Base-by-base conservation (phyloP, 345 rosid genomes). In the Eutrema yunnanense region DNA sequence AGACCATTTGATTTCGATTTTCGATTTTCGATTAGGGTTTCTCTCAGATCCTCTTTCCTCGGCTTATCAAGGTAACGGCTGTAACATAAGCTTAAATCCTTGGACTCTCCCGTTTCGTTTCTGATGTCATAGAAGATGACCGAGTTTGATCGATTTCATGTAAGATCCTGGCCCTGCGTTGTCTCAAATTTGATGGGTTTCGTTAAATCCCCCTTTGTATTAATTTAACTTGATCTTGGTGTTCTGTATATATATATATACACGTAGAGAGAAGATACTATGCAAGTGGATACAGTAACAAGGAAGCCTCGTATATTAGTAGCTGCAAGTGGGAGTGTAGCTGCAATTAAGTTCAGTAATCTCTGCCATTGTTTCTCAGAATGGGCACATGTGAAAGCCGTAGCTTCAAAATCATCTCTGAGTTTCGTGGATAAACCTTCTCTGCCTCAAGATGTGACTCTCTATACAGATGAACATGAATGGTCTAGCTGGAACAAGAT, bases 291-390 rank as follows among this genome's bases (percentile, higher is more conserved):
- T 40, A 53, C 44, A 19, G 48, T 50, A 63, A 59, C 73, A 1
- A 83, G 85, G 76, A 89, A 74, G 67, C 87, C 87, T 0, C 84
- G 86, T 56, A 73, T 91, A 14, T 79, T 89, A 61, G 81, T 91
- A 3, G 97, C 90, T 43, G 97, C 97, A 27, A 85, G 88, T 79
- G 96, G 96, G 66, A 85, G 97, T 67, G 97, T 89, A 26, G 96
- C 97, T 50, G 87, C 96, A 27, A 82, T 91, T 8, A 86, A 89
- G 66, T 87, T 91, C 64, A 85, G 81, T 3, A 87, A 86, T 73
- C 91, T 89, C 34, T 87, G 96, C 72, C 86, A 79, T 30, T 82
- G 88, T 79, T 92, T 92, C 79, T 72, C 85, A 2, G 94, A 84
- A 57, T 92, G 92, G 94, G 92, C 92, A 1, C 92, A 92, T 67